Evolutionary conservation across 805 yeast species (phyloP), one percentile per base, ranked within the genome.

Genomic region (Metschnikowia proteae): DNA sequence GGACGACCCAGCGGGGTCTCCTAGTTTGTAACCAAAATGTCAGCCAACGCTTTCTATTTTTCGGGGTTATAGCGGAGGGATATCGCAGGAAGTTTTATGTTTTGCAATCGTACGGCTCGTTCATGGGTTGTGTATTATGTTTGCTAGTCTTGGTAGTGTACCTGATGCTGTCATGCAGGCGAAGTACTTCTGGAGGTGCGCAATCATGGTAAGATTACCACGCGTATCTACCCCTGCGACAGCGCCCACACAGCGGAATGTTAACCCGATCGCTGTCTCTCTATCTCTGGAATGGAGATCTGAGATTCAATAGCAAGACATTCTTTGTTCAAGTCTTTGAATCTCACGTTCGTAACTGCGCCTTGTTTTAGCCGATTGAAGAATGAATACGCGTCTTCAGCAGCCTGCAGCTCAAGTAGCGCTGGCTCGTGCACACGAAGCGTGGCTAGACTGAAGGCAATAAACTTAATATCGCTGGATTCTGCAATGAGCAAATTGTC

Each of bases 401-500:
- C 61, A 30, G 57, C 56, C 2, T 54, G 25, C 30, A 70, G 42
- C 1, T 38, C 46, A 25, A 72, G 29, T 33, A 75, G 53, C 9
- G 50, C 49, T 1, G 59, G 51, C 44, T 75, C 76, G 44, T 70
- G 67, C 7, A 65, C 50, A 48, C 68, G 67, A 49, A 76, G 67
- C 4, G 71, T 55, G 0, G 76, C 65, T 22, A 75, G 54, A 1
- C 69, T 64, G 22, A 64, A 52, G 41, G 64, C 58, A 26, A 68
- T 62, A 11, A 76, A 59, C 47, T 65, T 74, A 2, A 62, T 60
- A 39, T 66, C 72, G 11, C 71, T 59, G 58, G 76, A 68, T 4
- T 50, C 51, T 7, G 54, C 45, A 3, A 68, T 52, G 36, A 69
- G 53, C 42, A 81, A 57, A 17, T 72, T 66, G 57, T 81, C 85